phyloP scores from a whole-genome alignment of 2,329 filamentous ascomycete species.

The Stemphylium vesicarium region DNA sequence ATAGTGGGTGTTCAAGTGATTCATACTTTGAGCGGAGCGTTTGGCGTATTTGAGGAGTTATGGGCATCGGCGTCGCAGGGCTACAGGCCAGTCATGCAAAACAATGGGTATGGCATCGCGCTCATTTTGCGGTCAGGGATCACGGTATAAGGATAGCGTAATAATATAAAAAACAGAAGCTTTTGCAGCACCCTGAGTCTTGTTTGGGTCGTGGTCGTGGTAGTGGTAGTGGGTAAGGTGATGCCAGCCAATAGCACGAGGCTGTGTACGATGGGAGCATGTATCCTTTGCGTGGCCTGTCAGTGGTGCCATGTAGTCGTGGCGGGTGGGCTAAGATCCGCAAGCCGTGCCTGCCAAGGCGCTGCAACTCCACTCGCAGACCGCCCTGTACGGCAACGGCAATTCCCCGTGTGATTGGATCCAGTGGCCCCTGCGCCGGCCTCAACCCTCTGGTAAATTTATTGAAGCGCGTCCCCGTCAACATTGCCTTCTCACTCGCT shows the following conservation, averaged over 20 bases:
- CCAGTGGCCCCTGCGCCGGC: slow-evolving; percentile 27
- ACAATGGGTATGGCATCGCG: slow-evolving; percentile 10
- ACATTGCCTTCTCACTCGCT: slow-evolving; percentile 11
- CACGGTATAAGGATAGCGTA: slow-evolving; percentile 7
- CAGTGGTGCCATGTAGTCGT: slow-evolving; percentile 30
- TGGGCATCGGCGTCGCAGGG: slow-evolving; percentile 19
- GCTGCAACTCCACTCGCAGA: slow-evolving; percentile 9
- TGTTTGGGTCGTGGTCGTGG: neutral
- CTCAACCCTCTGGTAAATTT: slow-evolving; percentile 35
- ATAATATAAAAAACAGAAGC: neutral
- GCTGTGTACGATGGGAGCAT: slow-evolving; percentile 20
- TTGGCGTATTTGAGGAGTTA: slow-evolving; percentile 15
- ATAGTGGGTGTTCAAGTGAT: neutral
- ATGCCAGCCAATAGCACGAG: slow-evolving; percentile 30
- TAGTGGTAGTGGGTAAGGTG: neutral
- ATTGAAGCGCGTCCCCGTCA: slow-evolving; percentile 27
- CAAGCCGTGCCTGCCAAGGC: slow-evolving; percentile 29
- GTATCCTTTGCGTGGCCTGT: slow-evolving; percentile 20
- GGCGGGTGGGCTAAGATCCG: slow-evolving; percentile 18
- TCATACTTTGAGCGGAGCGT: slow-evolving; percentile 2
- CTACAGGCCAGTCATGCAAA: slow-evolving; percentile 18
- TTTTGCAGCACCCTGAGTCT: neutral
- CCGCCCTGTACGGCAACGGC: slow-evolving; percentile 24
- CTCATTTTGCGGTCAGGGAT: neutral
- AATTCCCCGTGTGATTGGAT: slow-evolving; percentile 5